Evolutionary conservation across 2,329 filamentous ascomycete species (phyloP).

Genomic region (Pseudogymnoascus sp.): DNA sequence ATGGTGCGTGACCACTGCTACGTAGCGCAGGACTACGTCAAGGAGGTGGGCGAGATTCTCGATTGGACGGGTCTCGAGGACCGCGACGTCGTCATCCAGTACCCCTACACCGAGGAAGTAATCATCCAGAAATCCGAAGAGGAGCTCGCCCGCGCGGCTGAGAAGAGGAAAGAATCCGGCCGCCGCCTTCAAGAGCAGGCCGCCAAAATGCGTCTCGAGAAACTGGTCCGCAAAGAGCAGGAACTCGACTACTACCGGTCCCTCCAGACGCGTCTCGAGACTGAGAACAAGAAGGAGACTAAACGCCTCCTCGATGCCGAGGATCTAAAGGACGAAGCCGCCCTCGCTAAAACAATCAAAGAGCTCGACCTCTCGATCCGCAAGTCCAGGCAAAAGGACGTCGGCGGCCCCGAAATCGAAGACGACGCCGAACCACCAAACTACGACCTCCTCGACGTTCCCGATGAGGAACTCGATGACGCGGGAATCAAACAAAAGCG

Average conservation of each 20-base stretch:
- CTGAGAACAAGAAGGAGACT: constrained; percentile 84
- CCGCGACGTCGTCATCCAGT: constrained; percentile 81
- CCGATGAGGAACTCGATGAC: constrained; percentile 90
- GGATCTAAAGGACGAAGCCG: constrained; percentile 84
- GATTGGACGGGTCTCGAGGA: constrained; percentile 92
- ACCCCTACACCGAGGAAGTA: constrained; percentile 87
- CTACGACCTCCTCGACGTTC: constrained; percentile 80
- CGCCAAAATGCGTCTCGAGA: constrained; percentile 93
- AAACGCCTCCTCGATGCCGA: constrained; percentile 80
- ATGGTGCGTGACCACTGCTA: constrained; percentile 88
- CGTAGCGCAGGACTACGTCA: constrained; percentile 74
- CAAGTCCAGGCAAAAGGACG: constrained; percentile 85
- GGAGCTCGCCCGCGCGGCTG: constrained; percentile 80
- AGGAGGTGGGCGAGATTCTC: constrained; percentile 67
- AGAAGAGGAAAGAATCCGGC: constrained; percentile 91
- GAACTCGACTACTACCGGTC: constrained; percentile 91
- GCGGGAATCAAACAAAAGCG: constrained; percentile 85
- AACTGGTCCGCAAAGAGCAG: constrained; percentile 90
- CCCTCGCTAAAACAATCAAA: constrained; percentile 75
- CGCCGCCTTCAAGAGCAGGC: constrained; percentile 89
- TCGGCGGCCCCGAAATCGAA: constrained; percentile 71
- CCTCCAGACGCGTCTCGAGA: constrained; percentile 63
- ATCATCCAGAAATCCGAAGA: constrained; percentile 89
- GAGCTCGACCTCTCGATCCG: constrained; percentile 88
- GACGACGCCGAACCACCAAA: constrained; percentile 72